Conservation (phyloP, 2,329 filamentous ascomycete species). For the Monosporascus cannonballus region DNA sequence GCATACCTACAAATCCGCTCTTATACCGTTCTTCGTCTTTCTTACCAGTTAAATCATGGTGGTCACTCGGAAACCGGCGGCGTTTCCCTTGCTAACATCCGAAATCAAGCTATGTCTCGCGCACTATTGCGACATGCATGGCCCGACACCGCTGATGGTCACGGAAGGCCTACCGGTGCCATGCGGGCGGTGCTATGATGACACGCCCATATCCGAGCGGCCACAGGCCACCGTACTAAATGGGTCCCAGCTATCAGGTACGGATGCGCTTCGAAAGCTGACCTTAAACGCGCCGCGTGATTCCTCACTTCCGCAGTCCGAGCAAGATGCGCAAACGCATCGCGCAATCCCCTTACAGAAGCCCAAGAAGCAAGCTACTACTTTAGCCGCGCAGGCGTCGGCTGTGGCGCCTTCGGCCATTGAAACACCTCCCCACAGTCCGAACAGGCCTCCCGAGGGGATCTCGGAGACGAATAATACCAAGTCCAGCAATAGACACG, state of each 20-base stretch:
- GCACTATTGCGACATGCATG: constrained; percentile 66
- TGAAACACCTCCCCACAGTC: constrained; percentile 55
- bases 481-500: constrained; percentile 33
- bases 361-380: constrained; percentile 21
- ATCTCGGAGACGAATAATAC: constrained; percentile 14
- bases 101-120: constrained; percentile 59
- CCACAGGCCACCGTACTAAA: constrained; percentile 34
- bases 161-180: constrained; percentile 59
- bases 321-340: constrained; percentile 38
- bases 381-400: constrained; percentile 21
- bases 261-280: constrained; percentile 43
- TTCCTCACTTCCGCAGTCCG: constrained; percentile 36
- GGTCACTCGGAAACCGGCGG: constrained; percentile 12
- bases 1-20: background rate
- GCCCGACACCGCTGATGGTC: constrained; percentile 63
- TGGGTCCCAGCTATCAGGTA: constrained; percentile 33
- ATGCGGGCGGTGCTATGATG: constrained; percentile 54
- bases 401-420: constrained; percentile 34
- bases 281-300: constrained; percentile 36
- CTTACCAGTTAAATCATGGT: constrained; percentile 13
- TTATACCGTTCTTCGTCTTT: background rate
- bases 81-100: constrained; percentile 31
- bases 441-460: constrained; percentile 33
- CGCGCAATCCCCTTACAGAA: constrained; percentile 37
- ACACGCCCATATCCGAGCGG: constrained; percentile 28